Evolutionary conservation across 768 basidiomycete species (phyloP).

Genomic region (Vararia minispora): DNA sequence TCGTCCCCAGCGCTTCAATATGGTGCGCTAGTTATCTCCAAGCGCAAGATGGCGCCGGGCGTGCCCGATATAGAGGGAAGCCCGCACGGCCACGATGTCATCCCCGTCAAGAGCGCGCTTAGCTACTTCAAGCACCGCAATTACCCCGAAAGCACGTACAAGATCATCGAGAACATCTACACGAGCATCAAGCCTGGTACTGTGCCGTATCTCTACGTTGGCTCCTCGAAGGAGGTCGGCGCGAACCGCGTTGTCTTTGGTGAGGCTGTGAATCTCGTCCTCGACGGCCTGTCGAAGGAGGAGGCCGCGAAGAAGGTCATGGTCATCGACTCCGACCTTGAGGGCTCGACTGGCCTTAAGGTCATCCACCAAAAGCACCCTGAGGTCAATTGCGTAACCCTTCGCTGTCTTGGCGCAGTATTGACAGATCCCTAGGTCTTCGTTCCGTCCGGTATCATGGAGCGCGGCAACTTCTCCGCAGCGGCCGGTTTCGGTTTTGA

Average conservation of each 20-base stretch:
- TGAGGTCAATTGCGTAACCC: too few species aligned
- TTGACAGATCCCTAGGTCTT: too few species aligned
- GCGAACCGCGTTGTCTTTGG: slow-evolving; percentile 82
- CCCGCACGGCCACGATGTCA: slow-evolving; percentile 76
- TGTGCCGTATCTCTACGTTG: slow-evolving; percentile 50
- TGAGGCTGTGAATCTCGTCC: slow-evolving; percentile 69
- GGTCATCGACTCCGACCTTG: slow-evolving; percentile 82
- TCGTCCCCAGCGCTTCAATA: neutral
- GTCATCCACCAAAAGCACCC: slow-evolving; percentile 85
- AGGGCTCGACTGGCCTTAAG: slow-evolving; percentile 85
- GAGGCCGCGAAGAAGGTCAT: slow-evolving; percentile 72
- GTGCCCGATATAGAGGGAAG: slow-evolving; percentile 65
- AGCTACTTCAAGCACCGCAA: slow-evolving; percentile 62
- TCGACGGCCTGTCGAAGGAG: slow-evolving; percentile 65
- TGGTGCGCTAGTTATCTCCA: slow-evolving; percentile 44
- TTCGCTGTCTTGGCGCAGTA: too few species aligned
- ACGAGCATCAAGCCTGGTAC: slow-evolving; percentile 48
- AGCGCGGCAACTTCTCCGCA: slow-evolving; percentile 73
- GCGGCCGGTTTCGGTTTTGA: slow-evolving; percentile 85
- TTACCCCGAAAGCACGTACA: slow-evolving; percentile 27
- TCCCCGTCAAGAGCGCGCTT: slow-evolving; percentile 70
- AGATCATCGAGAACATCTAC: slow-evolving; percentile 40
- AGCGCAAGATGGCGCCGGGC: slow-evolving; percentile 38
- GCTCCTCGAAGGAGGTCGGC: slow-evolving; percentile 61
- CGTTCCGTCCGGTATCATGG: slow-evolving; percentile 78